Conservation (phyloP, 148 eudicot species). For the Chenopodium album region DNA sequence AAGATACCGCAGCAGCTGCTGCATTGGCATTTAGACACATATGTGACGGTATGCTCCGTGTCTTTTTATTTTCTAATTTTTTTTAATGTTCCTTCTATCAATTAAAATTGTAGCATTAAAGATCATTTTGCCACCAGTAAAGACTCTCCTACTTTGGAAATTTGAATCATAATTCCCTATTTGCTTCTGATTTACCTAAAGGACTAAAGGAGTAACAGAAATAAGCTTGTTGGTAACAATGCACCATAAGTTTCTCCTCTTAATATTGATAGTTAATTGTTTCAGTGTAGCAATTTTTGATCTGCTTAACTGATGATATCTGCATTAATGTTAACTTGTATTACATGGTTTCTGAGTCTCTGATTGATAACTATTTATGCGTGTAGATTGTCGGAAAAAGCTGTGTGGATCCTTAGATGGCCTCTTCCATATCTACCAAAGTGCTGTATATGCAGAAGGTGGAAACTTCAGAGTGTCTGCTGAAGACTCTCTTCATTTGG, state of each 20-base stretch:
- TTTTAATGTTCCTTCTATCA: not conserved
- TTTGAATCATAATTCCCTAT: not conserved
- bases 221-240: not conserved
- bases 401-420: constrained; percentile 92
- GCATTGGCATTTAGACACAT: constrained; percentile 90
- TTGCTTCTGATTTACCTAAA: not conserved
- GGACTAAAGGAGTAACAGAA: not conserved
- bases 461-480: constrained; percentile 89
- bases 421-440: constrained; percentile 90
- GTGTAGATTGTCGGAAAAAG: constrained; percentile 85
- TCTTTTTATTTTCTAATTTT: not conserved
- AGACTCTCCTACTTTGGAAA: not conserved
- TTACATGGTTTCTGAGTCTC: not conserved
- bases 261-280: not conserved
- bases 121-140: too few relatives aligned
- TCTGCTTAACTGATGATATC: not conserved
- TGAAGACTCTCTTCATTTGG: constrained; percentile 92
- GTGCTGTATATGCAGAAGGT: constrained; percentile 78
- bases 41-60: constrained; percentile 63
- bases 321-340: not conserved
- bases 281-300: not conserved
- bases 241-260: too few relatives aligned
- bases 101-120: too few relatives aligned
- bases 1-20: constrained; percentile 98
- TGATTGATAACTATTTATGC: constrained; percentile 19